Base-by-base conservation (phyloP, 23 red algal species). In the Gracilaria gracilis region DNA sequence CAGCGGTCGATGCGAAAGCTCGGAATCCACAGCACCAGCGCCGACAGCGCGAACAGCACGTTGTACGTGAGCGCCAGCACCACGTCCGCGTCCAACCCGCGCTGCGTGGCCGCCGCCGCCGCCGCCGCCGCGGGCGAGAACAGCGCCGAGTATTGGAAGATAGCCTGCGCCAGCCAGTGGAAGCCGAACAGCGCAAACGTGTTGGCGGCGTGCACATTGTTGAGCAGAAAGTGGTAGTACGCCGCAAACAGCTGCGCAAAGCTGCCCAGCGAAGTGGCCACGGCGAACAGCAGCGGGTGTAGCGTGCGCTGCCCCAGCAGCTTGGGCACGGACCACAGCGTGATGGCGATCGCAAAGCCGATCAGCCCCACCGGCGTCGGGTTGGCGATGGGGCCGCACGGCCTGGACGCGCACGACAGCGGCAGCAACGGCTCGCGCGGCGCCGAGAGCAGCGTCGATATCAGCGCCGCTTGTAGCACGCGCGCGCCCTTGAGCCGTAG, bases 111-210 rank as follows among this genome's bases (percentile, higher is more conserved):
- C 19, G 67, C 2, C 19, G 35, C 4, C 4, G 31, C 33, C 8
- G 6, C 20, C 4, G 2, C 19, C 38, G 67, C 19, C 24, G 59
- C 1, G 11, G 9, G 51, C 51, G 59, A 9, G 35, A 73, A 73
- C 38, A 44, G n/a, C 2, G 2, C 20, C 33, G 38, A 37, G 17
- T 23, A 40, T 2, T 37, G 5, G 35, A 16, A 44, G 36, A 73
- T 9, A 2, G 67, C 67, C 21, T 73, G 67, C 11, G 67, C 33
- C 2, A 37, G 20, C 67, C 67, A 73, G 34, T 73, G 67, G 28
- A 73, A 73, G 67, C 67, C 67, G 38, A 40, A 73, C 31, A 73
- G 67, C 19, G 35, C 67, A 73, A 73, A 73, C 19, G 67, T 73
- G 35, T 73, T 73, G 33, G 36, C 67, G 67, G 67, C 67, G 21